phyloP scores from a whole-genome alignment of 192 early-diverging fungal genomes.

The Gonapodya prolifera region DNA sequence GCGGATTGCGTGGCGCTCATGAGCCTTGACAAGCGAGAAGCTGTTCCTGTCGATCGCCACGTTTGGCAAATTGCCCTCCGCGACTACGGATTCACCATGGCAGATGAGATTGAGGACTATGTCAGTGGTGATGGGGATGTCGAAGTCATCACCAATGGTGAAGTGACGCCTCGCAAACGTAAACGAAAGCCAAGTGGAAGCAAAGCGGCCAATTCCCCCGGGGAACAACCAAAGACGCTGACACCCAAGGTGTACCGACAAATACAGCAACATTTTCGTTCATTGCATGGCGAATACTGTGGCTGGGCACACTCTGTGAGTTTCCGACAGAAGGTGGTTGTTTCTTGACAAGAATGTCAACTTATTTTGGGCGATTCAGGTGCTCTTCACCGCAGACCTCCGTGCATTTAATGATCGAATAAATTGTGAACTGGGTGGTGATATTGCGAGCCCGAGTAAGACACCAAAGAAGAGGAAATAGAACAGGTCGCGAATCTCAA shows the following conservation, averaged over 20 bases:
- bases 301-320: slow-evolving; percentile 68
- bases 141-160: background rate
- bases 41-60: slow-evolving; percentile 87
- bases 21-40: slow-evolving; percentile 70
- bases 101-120: background rate
- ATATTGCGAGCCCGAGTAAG: background rate
- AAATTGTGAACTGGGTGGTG: background rate
- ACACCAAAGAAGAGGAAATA: background rate
- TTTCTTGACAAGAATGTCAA: slow-evolving; percentile 37
- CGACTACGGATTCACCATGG: slow-evolving; percentile 50
- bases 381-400: slow-evolving; percentile 28
- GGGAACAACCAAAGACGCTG: slow-evolving; percentile 44
- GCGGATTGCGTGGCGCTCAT: slow-evolving; percentile 93
- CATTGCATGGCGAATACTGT: slow-evolving; percentile 62
- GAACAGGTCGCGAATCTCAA: too few relatives aligned
- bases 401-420: slow-evolving; percentile 21
- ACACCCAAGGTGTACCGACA: slow-evolving; percentile 50
- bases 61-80: slow-evolving; percentile 87
- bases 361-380: too few relatives aligned
- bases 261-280: slow-evolving; percentile 57
- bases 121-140: background rate
- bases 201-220: slow-evolving; percentile 12
- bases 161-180: background rate
- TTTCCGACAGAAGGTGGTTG: slow-evolving; percentile 16
- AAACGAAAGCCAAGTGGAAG: background rate